These are phyloP conservation scores for Solanum appendiculatum DNA, from an alignment of 257 asterid genomes.

Conservation along the genomic window DNA sequence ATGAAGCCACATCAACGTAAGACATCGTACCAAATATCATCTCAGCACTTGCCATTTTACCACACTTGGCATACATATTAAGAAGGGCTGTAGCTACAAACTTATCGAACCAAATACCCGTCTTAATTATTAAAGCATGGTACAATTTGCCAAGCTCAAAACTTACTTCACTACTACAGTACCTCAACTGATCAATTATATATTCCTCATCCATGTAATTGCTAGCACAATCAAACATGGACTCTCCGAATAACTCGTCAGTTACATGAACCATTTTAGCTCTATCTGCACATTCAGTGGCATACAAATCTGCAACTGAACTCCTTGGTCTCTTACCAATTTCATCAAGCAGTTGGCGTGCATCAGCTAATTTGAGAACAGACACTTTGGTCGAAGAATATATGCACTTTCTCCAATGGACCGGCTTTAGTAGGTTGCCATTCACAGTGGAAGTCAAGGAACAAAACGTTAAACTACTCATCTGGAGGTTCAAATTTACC, in stretches of 20 bases:
- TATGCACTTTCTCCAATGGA: not conserved
- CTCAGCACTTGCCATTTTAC: not conserved
- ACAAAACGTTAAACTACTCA: not conserved
- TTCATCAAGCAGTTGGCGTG: conserved; percentile 4
- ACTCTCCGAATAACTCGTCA: not conserved
- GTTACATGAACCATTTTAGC: not conserved
- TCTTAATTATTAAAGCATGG: conserved; percentile 7
- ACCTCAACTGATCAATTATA: not conserved
- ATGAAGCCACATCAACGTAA: conserved; percentile 5
- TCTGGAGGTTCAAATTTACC: not conserved
- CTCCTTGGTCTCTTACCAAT: not conserved
- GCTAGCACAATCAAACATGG: not conserved
- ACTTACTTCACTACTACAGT: conserved; percentile 2
- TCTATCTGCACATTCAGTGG: not conserved
- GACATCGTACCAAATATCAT: not conserved
- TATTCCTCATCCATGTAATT: not conserved
- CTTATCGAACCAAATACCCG: conserved; percentile 5
- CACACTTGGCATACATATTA: conserved; percentile 10
- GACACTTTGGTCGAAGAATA: not conserved
- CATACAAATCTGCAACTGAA: not conserved
- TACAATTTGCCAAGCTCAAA: conserved; percentile 5
- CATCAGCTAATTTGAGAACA: not conserved
- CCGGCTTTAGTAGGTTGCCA: not conserved
- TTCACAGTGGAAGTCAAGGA: not conserved
- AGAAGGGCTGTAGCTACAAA: conserved; percentile 11